Evolutionary conservation across 176 grass and related monocot species (phyloP), one percentile per base, ranked within the genome.

Genomic region (Carex pumila): DNA sequence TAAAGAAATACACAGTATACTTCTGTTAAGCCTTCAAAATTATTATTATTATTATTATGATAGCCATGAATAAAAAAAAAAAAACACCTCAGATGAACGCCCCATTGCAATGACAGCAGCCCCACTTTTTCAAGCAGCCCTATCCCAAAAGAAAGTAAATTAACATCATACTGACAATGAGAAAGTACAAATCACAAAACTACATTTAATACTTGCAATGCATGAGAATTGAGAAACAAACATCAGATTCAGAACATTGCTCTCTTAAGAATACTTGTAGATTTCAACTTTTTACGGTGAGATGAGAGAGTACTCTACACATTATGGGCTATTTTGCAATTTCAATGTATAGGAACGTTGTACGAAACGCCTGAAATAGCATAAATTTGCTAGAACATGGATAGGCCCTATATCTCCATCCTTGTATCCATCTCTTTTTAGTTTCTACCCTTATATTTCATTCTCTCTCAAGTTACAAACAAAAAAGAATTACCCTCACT

Each of bases 41-140:
- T 45, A 65, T 12, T 17, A 66, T 12, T 3, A 50, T 50, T 11
- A 50, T 50, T 2, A 50, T 50, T 11, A 50, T 50, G 47, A 50
- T 50, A 50, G 47, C 50, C 73, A 57, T 17, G 12, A 57, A 57
- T 15, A 8, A 32, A 59, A 59, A 32, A 59, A 32, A 29, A 62
- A 81, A 65, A 61, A 1, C 3, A 83, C 81, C 81, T 83, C 64
- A 12, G 81, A 66, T 69, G 81, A 83, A 6, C 22, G 43, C 61
- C 61, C 61, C 61, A 66, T 83, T 54, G n/a, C 62, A 83, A 56
- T 18, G 29, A 32, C 43, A 55, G 81, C 19, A 69, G 60, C 22
- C 29, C 43, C 43, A 19, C 32, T 45, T 69, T 69, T 83, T 31
- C 21, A n/a, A 82, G 41, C 36, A 83, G 18, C 81, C 80, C 81